A percentile compares a stretch with the other conserved stretches of the same genome.
Conservation (phyloP, 2,329 filamentous ascomycete species). For the Fusarium anguioides region DNA sequence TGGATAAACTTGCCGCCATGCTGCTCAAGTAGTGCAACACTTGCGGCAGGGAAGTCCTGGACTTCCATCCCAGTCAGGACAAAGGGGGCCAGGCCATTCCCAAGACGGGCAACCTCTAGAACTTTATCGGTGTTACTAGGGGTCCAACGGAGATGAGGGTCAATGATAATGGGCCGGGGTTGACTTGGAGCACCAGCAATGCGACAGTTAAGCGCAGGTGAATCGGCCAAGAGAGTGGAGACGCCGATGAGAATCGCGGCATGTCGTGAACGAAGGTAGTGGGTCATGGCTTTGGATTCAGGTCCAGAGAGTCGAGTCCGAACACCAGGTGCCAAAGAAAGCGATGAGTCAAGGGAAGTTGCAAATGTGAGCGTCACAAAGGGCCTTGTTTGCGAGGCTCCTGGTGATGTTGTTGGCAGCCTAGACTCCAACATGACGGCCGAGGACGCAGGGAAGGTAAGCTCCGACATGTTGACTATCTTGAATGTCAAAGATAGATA, state of each 20-base stretch:
- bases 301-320: slow-evolving; percentile 86
- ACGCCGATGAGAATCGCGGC: slow-evolving; percentile 87
- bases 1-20: slow-evolving; percentile 65
- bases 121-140: slow-evolving; percentile 71
- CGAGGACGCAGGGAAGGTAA: slow-evolving; percentile 49
- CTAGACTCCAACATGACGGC: slow-evolving; percentile 50
- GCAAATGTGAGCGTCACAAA: slow-evolving; percentile 89
- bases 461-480: slow-evolving; percentile 48
- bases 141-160: slow-evolving; percentile 81
- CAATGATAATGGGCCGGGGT: slow-evolving; percentile 84
- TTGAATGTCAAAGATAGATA: not conserved
- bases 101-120: slow-evolving; percentile 70
- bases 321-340: slow-evolving; percentile 81
- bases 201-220: slow-evolving; percentile 87
- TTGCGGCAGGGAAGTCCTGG: slow-evolving; percentile 58
- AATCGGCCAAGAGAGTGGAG: slow-evolving; percentile 84
- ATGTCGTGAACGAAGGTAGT: slow-evolving; percentile 85
- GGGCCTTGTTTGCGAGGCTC: slow-evolving; percentile 43
- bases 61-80: slow-evolving; percentile 67
- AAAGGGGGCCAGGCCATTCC: slow-evolving; percentile 78
- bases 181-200: slow-evolving; percentile 72
- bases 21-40: slow-evolving; percentile 55
- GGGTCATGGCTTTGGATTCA: slow-evolving; percentile 90
- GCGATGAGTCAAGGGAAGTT: slow-evolving; percentile 84
- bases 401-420: slow-evolving; percentile 43